phyloP scores from a whole-genome alignment of 2,329 filamentous ascomycete genomes.

The Aspergillus intermedius region DNA sequence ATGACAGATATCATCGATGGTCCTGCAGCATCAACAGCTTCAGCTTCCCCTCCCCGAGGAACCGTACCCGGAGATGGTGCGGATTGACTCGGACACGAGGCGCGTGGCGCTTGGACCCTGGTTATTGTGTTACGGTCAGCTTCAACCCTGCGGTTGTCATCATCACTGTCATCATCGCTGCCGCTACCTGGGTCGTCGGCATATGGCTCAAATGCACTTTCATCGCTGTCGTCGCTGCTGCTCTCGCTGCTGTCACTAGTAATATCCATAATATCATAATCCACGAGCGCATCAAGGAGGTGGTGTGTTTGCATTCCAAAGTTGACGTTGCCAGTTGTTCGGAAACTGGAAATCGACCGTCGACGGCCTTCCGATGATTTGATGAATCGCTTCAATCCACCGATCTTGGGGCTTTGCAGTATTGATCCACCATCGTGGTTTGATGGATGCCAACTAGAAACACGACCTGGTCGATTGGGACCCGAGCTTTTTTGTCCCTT shows the following conservation, averaged over 20 bases:
- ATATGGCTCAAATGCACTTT: constrained; percentile 38
- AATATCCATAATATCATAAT: constrained; percentile 42
- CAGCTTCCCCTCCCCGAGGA: neutral
- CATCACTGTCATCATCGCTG: constrained; percentile 8
- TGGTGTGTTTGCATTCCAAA: constrained; percentile 71
- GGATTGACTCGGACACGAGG: neutral
- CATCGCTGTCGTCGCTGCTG: constrained; percentile 33
- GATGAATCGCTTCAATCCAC: constrained; percentile 57
- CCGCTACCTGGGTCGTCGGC: constrained; percentile 28
- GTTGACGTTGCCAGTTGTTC: constrained; percentile 52
- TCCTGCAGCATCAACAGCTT: neutral
- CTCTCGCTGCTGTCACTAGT: constrained; percentile 41
- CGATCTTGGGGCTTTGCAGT: constrained; percentile 43
- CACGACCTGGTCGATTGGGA: constrained; percentile 1
- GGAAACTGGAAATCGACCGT: constrained; percentile 42
- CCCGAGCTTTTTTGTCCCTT: neutral
- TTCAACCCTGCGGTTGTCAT: neutral
- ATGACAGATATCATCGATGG: neutral
- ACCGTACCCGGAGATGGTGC: constrained; percentile 1
- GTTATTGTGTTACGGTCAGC: neutral
- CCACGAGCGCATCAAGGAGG: constrained; percentile 57
- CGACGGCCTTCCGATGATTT: constrained; percentile 50
- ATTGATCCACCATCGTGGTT: constrained; percentile 46
- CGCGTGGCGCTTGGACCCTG: neutral
- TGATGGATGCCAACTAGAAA: constrained; percentile 47